Evolutionary conservation across 2,329 filamentous ascomycete species (phyloP).

Genomic region (Xylaria sp.): DNA sequence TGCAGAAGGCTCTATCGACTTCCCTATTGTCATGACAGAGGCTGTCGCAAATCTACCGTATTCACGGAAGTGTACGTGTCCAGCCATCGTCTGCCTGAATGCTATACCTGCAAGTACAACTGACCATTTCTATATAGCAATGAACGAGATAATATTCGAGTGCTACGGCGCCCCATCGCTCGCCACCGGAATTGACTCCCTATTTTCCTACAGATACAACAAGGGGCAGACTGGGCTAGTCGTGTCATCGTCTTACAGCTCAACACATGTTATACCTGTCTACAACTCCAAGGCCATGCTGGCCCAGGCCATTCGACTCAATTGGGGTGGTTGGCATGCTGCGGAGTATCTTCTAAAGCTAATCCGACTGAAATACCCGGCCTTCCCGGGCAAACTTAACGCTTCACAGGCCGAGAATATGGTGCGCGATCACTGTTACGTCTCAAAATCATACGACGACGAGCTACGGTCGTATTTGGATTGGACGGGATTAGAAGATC

Average conservation of each 20-base stretch:
- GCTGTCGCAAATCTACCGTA: slow-evolving; percentile 92
- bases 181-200: slow-evolving; percentile 93
- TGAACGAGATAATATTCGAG: slow-evolving; percentile 98
- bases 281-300: slow-evolving; percentile 86
- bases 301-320: slow-evolving; percentile 85
- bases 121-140: slow-evolving; percentile 66
- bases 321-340: slow-evolving; percentile 93
- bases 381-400: slow-evolving; percentile 86
- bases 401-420: slow-evolving; percentile 88
- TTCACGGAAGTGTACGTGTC: slow-evolving; percentile 79
- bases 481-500: slow-evolving; percentile 90
- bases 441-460: slow-evolving; percentile 83
- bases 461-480: slow-evolving; percentile 84
- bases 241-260: slow-evolving; percentile 90
- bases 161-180: slow-evolving; percentile 91
- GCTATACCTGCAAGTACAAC: background rate
- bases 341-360: slow-evolving; percentile 93
- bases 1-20: slow-evolving; percentile 77
- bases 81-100: background rate
- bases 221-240: slow-evolving; percentile 87
- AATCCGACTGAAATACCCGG: slow-evolving; percentile 89
- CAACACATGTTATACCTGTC: slow-evolving; percentile 95
- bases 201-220: slow-evolving; percentile 96
- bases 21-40: slow-evolving; percentile 95
- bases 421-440: slow-evolving; percentile 87